These are phyloP conservation scores for Aureobasidium subglaciale DNA, from an alignment of 2,329 filamentous ascomycete species.

Conservation along the genomic window DNA sequence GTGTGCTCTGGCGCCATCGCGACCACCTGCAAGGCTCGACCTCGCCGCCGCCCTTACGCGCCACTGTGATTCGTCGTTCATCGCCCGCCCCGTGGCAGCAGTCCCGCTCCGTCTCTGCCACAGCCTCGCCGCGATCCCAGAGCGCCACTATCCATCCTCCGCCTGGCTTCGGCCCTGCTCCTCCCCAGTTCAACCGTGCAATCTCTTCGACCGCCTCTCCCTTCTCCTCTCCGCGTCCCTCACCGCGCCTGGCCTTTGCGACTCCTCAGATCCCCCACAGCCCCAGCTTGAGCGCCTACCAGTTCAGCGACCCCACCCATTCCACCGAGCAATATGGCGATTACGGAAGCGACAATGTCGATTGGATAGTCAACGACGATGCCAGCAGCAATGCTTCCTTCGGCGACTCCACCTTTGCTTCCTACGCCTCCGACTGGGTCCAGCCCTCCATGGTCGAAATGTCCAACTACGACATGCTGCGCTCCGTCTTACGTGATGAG, in stretches of 20 bases:
- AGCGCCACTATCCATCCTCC: slow-evolving; percentile 77
- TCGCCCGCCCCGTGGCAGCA: slow-evolving; percentile 93
- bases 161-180: slow-evolving; percentile 66
- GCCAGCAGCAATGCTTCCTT: slow-evolving; percentile 74
- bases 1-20: slow-evolving; percentile 81
- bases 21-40: slow-evolving; percentile 52
- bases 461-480: slow-evolving; percentile 96
- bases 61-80: slow-evolving; percentile 80
- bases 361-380: slow-evolving; percentile 87
- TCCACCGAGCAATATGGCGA: slow-evolving; percentile 84
- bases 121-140: slow-evolving; percentile 72
- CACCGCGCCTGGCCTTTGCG: slow-evolving; percentile 81
- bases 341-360: slow-evolving; percentile 86
- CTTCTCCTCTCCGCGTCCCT: slow-evolving; percentile 88
- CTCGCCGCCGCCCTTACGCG: slow-evolving; percentile 77
- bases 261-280: slow-evolving; percentile 90
- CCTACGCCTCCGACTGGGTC: slow-evolving; percentile 65
- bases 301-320: slow-evolving; percentile 79
- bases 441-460: slow-evolving; percentile 70
- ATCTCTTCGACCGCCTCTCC: slow-evolving; percentile 77
- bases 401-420: slow-evolving; percentile 57
- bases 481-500: slow-evolving; percentile 84
- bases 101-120: slow-evolving; percentile 63
- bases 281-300: slow-evolving; percentile 88
- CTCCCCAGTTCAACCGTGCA: slow-evolving; percentile 67